Percentiles rank a stretch among this genome's conserved stretches.
These are phyloP conservation scores for Fusarium floridanum DNA, from an alignment of 2,329 filamentous ascomycete genomes.

Conservation along the genomic window DNA sequence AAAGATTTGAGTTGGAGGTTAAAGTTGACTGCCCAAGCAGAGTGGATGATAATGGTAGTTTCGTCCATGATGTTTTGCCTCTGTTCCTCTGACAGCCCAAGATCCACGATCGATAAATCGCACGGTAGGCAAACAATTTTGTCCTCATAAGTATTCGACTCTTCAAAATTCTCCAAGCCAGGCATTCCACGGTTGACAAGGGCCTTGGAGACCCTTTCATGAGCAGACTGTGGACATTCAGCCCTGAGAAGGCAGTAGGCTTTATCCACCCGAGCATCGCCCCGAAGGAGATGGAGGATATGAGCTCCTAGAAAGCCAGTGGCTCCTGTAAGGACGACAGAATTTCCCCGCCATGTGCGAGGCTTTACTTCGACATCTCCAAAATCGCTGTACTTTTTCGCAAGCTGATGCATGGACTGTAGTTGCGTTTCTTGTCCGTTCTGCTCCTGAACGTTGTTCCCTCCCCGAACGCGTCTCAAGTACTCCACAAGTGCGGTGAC, in stretches of 20 bases:
- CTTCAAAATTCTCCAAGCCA: not conserved
- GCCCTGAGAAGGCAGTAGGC: slow-evolving; percentile 59
- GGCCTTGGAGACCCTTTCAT: slow-evolving; percentile 25
- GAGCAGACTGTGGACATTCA: slow-evolving; percentile 4
- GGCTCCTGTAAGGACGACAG: slow-evolving; percentile 68
- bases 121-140: slow-evolving; percentile 38
- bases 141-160: not conserved
- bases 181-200: slow-evolving; percentile 13
- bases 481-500: slow-evolving; percentile 51
- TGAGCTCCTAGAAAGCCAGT: slow-evolving; percentile 76
- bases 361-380: not conserved
- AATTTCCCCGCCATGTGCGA: not conserved
- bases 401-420: slow-evolving; percentile 15
- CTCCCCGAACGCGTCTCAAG: slow-evolving; percentile 19
- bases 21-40: slow-evolving; percentile 70
- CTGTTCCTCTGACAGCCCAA: slow-evolving; percentile 18
- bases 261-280: slow-evolving; percentile 5
- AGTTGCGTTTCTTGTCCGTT: not conserved
- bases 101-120: not conserved
- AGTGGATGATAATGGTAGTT: slow-evolving; percentile 57
- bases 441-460: not conserved
- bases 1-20: slow-evolving; percentile 64
- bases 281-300: slow-evolving; percentile 50
- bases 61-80: not conserved
- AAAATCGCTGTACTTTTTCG: slow-evolving; percentile 24